A percentile compares a stretch with the other conserved stretches of the same genome.
phyloP scores from a whole-genome alignment of 2,329 filamentous ascomycete species.

The Fusarium humuli region DNA sequence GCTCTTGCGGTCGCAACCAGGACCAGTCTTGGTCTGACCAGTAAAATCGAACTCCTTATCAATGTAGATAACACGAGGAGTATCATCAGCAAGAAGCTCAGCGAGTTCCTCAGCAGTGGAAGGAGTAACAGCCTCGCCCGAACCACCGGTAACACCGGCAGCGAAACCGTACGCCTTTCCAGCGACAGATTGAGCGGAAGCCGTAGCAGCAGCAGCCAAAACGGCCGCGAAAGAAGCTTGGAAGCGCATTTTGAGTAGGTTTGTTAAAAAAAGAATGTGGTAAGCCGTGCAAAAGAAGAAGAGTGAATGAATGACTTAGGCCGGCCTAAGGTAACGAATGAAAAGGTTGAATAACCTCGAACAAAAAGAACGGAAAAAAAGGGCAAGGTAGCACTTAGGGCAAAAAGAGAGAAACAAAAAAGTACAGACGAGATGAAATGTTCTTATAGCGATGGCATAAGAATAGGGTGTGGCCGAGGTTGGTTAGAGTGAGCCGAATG shows the following conservation, averaged over 20 bases:
- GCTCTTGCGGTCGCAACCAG: constrained; percentile 47
- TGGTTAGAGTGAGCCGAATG: background rate
- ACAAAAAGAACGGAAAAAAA: background rate
- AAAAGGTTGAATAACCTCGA: background rate
- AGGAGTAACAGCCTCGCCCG: constrained; percentile 58
- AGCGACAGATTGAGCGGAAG: constrained; percentile 45
- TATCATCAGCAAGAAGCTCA: constrained; percentile 44
- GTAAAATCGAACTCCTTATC: constrained; percentile 47
- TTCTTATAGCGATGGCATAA: background rate
- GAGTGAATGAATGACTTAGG: constrained; percentile 3
- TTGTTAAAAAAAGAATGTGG: background rate
- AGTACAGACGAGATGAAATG: background rate
- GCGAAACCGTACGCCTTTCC: constrained; percentile 50
- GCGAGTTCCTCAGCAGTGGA: constrained; percentile 59
- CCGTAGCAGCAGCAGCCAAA: constrained; percentile 17
- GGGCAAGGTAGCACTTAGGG: background rate
- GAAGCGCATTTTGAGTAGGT: background rate
- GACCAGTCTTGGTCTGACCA: constrained; percentile 37
- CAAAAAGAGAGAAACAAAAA: background rate
- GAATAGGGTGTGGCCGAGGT: background rate
- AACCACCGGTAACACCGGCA: constrained; percentile 62
- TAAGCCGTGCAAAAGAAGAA: background rate
- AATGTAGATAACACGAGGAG: constrained; percentile 42
- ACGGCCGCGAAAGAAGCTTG: background rate
- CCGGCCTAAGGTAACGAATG: constrained; percentile 5